Evolutionary conservation across 139 green algal genomes (phyloP), one percentile per base, ranked within the genome.

Genomic region (Asterochloris erici): DNA sequence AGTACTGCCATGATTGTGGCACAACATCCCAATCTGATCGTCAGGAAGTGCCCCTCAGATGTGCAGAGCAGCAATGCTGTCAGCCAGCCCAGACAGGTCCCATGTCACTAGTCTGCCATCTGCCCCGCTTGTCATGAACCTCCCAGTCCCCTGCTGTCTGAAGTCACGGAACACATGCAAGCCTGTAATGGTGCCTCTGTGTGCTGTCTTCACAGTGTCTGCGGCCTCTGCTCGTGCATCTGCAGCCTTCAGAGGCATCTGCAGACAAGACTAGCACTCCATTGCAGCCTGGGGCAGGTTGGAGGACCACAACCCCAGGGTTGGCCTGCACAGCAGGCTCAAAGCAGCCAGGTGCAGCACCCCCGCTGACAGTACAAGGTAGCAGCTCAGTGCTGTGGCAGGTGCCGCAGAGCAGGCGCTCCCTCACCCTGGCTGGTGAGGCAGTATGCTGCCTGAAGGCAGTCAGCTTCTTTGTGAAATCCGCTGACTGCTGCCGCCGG

Each of bases 381-480:
- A 24, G 19, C 1, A 24, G 19, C 21, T 24, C 17, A 13, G 9
- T 24, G 17, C 19, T 71, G 6, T 21, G 17, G 17, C 66, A 71
- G 9, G 17, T 24, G 66, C 66, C 17, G 9, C 66, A 10, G 10
- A 4, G 66, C 66, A 71, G 66, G 19, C 9, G 21, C 66, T 71
- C 76, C 76, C 68, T 80, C 24, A n/a, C 68, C 60, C 24, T 70
- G 60, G 19, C 60, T 70, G 76, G 76, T 70, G 76, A 80, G 69
- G 76, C 76, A 70, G 24, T 80, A 12, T 80, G 76, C 24, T 80
- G 76, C 76, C 38, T 80, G 60, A 80, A 80, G 60, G 68, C 68
- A n/a, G 68, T 62, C 14, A 80, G 60, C 76, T 80, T 80, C 47
- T 80, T 80, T 61, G n/a, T 68, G 60, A 80, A 80, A 29, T 80